Evolutionary conservation across 139 green algal species (phyloP), one percentile per base, ranked within the genome.

Genomic region (Micractinium sp.): DNA sequence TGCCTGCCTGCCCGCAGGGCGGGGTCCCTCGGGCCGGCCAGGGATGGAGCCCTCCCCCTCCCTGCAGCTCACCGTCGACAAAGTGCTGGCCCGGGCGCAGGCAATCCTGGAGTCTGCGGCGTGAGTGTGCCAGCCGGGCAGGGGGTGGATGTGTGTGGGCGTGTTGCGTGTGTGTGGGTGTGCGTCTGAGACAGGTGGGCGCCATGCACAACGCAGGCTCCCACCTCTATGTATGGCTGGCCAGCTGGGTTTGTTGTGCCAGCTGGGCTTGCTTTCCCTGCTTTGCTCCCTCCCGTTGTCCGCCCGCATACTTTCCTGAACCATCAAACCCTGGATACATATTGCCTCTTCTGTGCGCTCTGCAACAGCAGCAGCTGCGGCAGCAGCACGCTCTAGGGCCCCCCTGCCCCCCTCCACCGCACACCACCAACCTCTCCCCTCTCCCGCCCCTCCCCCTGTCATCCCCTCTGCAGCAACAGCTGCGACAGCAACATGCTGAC

Each of bases 401-500:
- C n/a, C n/a, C n/a, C n/a, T 2, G 2, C 74, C 0, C 74, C 69
- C 29, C 20, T 20, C 27, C 75, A 31, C 25, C 33, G 47, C 75
- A 56, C 4, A 7, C 13, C 9, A 15, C 38, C 36, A 61, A 1
- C 0, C 76, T 33, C 22, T 22, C 39, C 22, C 0, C 76, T 61
- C 2, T 29, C 1, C 78, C 9, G 29, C 78, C 16, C 41, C 78
- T 38, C 41, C 16, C 63, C 63, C 20, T 12, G 12, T 71, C 22
- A 9, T 5, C 5, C 63, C 14, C 63, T 27, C 22, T 71, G 83
- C 71, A 82, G 73, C 47, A 41, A 36, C 71, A 73, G 33, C 73
- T 82, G 31, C 0, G 85, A 88, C 66, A 53, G 53, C 47, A 82
- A 82, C 85, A 36, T 88, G 85, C 85, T 82, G 41, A 38, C n/a